Conservation (phyloP, 768 basidiomycete species). For the Daedaleopsis nitida region DNA sequence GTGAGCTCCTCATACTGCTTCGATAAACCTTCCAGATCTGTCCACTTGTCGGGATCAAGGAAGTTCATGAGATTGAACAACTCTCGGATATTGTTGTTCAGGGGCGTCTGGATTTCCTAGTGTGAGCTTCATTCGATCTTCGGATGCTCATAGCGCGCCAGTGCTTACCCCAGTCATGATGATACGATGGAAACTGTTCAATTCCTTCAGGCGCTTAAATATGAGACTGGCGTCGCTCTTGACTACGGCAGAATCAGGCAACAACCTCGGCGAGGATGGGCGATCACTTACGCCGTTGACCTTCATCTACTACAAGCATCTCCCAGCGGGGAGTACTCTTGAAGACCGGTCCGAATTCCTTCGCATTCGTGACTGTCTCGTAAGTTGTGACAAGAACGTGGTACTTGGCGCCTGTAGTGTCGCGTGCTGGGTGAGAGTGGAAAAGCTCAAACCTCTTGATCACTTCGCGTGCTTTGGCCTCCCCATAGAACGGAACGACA, state of each 20-base stretch:
- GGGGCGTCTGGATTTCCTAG: constrained; percentile 61
- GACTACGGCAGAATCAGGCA: constrained; percentile 46
- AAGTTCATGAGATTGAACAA: constrained; percentile 98
- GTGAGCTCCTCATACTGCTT: constrained; percentile 75
- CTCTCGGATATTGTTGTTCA: constrained; percentile 97
- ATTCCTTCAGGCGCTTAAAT: constrained; percentile 80
- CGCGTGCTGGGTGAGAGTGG: constrained; percentile 45
- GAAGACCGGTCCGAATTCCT: constrained; percentile 77
- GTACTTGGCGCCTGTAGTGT: constrained; percentile 61
- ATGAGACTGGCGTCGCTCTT: constrained; percentile 81
- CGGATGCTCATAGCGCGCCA: neutral
- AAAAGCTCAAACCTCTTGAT: constrained; percentile 82
- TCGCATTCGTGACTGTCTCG: constrained; percentile 71
- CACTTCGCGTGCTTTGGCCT: constrained; percentile 74
- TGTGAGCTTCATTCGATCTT: neutral
- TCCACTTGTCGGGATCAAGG: constrained; percentile 78
- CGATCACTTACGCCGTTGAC: constrained; percentile 72
- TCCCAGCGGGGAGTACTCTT: constrained; percentile 90
- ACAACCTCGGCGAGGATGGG: constrained; percentile 3
- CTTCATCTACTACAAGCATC: constrained; percentile 91
- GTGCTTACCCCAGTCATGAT: constrained; percentile 82
- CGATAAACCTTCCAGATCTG: constrained; percentile 72
- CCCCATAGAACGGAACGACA: constrained; percentile 88
- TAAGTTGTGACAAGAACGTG: constrained; percentile 95
- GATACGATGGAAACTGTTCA: constrained; percentile 77